Evolutionary conservation across 768 basidiomycete species (phyloP).

Genomic region (Rhizopogon sp.): DNA sequence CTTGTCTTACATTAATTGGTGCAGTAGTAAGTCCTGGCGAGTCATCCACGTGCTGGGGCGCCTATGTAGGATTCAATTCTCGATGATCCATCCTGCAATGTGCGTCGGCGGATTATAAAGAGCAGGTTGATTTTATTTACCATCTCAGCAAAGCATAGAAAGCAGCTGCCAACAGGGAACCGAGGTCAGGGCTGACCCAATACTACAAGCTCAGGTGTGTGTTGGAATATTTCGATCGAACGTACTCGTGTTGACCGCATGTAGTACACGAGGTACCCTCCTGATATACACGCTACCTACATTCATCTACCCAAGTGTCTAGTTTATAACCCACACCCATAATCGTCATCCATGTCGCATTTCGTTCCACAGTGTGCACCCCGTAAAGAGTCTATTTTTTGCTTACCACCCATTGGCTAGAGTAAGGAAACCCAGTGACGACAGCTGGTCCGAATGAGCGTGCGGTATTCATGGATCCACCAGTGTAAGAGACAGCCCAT

Average conservation of each 20-base stretch:
- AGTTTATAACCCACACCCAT: too few species aligned
- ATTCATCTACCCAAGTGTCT: too few species aligned
- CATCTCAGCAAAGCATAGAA: conserved; percentile 50
- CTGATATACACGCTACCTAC: too few species aligned
- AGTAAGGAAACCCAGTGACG: conserved; percentile 50
- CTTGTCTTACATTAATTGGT: not conserved
- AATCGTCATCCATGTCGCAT: too few species aligned
- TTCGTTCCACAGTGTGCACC: too few species aligned
- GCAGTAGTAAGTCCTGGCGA: conserved; percentile 13
- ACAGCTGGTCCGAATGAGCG: conserved; percentile 68
- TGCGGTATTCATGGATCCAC: conserved; percentile 64
- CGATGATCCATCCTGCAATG: conserved; percentile 20
- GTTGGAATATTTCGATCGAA: too few species aligned
- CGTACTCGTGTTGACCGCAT: too few species aligned
- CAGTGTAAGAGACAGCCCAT: conserved; percentile 54
- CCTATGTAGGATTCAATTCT: conserved; percentile 25
- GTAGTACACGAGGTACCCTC: too few species aligned
- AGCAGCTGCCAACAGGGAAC: conserved; percentile 35
- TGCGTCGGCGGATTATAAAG: conserved; percentile 2
- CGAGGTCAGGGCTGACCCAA: conserved; percentile 62
- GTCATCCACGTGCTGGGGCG: conserved; percentile 21
- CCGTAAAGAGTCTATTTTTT: not conserved
- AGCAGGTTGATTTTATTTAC: conserved; percentile 22
- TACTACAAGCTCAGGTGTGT: conserved; percentile 40
- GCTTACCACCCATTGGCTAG: conserved; percentile 59